Evolutionary conservation across 805 yeast genomes (phyloP).

Genomic region (Naumovozyma baii): DNA sequence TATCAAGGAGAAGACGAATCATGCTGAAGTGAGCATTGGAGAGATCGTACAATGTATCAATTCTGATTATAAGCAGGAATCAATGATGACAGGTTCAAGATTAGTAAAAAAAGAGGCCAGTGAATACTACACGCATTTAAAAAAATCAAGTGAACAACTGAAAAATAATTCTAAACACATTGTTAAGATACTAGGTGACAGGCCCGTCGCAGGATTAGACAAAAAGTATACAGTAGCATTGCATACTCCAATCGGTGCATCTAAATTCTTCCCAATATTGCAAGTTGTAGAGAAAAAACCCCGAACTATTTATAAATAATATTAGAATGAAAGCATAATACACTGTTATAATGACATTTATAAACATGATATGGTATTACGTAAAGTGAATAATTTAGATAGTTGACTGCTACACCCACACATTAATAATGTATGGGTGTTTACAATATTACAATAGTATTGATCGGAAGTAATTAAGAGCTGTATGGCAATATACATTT

Average conservation of each 20-base stretch:
- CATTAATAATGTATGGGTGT: neutral
- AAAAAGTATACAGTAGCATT: conserved; percentile 1
- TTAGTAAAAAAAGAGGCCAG: conserved; percentile 26
- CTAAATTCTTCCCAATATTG: conserved; percentile 18
- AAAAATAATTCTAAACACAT: conserved; percentile 8
- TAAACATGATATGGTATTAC: neutral
- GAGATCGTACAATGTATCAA: conserved; percentile 13
- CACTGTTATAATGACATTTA: neutral
- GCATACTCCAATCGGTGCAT: conserved; percentile 7
- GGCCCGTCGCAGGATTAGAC: neutral
- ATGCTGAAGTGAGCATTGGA: conserved; percentile 9
- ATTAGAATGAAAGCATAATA: too few species aligned
- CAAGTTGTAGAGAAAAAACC: conserved; percentile 4
- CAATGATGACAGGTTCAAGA: conserved; percentile 19
- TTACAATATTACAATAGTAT: too few species aligned
- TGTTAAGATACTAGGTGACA: conserved; percentile 2
- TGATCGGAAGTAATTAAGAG: too few species aligned
- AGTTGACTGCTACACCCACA: neutral
- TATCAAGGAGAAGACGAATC: conserved; percentile 12
- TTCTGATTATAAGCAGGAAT: conserved; percentile 16
- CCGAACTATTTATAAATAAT: too few species aligned
- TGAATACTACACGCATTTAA: conserved; percentile 24
- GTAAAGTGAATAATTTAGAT: neutral
- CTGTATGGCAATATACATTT: too few species aligned
- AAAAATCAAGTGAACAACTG: conserved; percentile 10